Percentiles rank a stretch among this genome's conserved stretches.
phyloP scores from a whole-genome alignment of 352 stramenopile species.

The Globisporangium canariense region DNA sequence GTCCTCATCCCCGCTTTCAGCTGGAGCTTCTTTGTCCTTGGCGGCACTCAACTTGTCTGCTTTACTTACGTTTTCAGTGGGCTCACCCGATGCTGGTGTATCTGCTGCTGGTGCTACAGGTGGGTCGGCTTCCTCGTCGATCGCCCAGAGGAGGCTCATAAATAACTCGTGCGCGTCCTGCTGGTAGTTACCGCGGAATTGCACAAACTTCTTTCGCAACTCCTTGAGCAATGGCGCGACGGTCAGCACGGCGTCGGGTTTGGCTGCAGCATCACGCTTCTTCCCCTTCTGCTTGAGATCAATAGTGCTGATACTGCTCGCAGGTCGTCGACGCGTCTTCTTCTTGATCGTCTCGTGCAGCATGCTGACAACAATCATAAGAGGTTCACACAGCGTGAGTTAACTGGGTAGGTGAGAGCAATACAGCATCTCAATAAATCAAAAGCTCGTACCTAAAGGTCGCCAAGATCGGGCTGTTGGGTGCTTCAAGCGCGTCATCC shows the following conservation, averaged over 20 bases:
- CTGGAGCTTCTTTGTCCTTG: not conserved
- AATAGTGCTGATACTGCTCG: slow-evolving; percentile 6
- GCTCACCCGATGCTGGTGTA: not conserved
- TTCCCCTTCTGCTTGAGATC: slow-evolving; percentile 18
- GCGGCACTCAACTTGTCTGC: not conserved
- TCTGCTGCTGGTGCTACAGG: slow-evolving; percentile 12
- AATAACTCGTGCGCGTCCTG: slow-evolving; percentile 97
- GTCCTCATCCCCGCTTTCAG: slow-evolving; percentile 21
- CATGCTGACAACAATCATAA: slow-evolving; percentile 29
- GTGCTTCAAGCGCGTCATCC: slow-evolving; percentile 45
- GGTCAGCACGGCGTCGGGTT: slow-evolving; percentile 42
- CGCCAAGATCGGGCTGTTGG: slow-evolving; percentile 88
- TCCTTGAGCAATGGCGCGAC: slow-evolving; percentile 61
- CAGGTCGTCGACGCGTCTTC: slow-evolving; percentile 25
- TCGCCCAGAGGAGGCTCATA: slow-evolving; percentile 88
- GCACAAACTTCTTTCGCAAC: slow-evolving; percentile 81
- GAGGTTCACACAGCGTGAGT: not conserved
- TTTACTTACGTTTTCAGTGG: slow-evolving; percentile 14
- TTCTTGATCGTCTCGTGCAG: slow-evolving; percentile 61
- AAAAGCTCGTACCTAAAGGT: slow-evolving; percentile 49
- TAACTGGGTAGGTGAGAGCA: not conserved
- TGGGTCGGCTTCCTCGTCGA: slow-evolving; percentile 70
- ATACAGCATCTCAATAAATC: not conserved
- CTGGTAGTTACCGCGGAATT: slow-evolving; percentile 94
- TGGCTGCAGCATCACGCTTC: slow-evolving; percentile 20